Evolutionary conservation across 1,139 yeast species (phyloP).

Genomic region (Pichia sp.): DNA sequence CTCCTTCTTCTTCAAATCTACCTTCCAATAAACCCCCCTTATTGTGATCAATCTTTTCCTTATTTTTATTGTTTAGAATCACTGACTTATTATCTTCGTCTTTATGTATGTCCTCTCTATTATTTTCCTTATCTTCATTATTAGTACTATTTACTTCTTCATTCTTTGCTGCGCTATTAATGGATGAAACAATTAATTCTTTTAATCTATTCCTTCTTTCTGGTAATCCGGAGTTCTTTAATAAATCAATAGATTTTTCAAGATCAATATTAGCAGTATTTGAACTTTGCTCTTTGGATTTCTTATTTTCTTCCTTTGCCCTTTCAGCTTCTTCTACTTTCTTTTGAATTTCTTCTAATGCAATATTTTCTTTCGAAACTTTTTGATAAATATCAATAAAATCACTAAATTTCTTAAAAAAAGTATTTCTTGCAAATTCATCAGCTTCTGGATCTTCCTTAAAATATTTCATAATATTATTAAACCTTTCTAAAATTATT

Average conservation of each 20-base stretch:
- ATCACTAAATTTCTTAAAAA: constrained; percentile 70
- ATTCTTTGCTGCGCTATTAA: constrained; percentile 8
- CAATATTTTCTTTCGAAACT: constrained; percentile 69
- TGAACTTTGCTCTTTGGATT: constrained; percentile 26
- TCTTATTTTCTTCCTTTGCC: constrained; percentile 43
- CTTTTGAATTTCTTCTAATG: constrained; percentile 72
- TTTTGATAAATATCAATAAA: constrained; percentile 70
- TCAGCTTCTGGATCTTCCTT: constrained; percentile 72
- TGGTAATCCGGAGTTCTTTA: constrained; percentile 65
- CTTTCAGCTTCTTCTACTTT: constrained; percentile 71
- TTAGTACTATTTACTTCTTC: background rate
- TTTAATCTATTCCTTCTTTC: constrained; percentile 31
- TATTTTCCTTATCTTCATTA: background rate
- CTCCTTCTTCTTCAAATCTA: background rate
- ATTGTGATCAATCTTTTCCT: too few species aligned
- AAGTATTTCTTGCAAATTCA: constrained; percentile 58
- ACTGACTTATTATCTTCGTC: too few species aligned
- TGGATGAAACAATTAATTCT: constrained; percentile 14
- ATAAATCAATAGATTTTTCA: constrained; percentile 66
- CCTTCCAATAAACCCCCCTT: too few species aligned
- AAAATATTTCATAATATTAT: constrained; percentile 61
- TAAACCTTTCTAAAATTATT: constrained; percentile 61
- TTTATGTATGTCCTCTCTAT: background rate
- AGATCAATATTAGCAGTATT: constrained; percentile 45
- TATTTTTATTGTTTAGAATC: too few species aligned